A percentile compares a stretch with the other conserved stretches of the same genome.
These are phyloP conservation scores for Juglanconis oblonga DNA, from an alignment of 2,329 filamentous ascomycete species.

Conservation along the genomic window DNA sequence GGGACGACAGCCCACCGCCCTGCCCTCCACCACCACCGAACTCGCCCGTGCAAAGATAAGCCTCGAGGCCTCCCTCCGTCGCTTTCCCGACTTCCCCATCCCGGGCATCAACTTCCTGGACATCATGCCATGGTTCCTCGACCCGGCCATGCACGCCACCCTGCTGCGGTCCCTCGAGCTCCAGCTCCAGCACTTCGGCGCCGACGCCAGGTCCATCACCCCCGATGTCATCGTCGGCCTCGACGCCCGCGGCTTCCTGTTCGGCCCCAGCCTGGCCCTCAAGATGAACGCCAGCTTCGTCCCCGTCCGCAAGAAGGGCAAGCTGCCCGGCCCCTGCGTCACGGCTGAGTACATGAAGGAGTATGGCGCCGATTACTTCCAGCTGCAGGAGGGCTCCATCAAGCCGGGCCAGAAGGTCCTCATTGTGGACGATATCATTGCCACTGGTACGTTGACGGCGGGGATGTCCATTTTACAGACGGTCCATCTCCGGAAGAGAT, in stretches of 20 bases:
- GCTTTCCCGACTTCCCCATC: conserved; percentile 88
- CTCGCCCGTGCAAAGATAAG: conserved; percentile 67
- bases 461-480: background rate
- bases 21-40: conserved; percentile 61
- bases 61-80: conserved; percentile 71
- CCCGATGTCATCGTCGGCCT: conserved; percentile 92
- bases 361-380: conserved; percentile 92
- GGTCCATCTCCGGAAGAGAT: too few species aligned
- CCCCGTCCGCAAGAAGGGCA: conserved; percentile 91
- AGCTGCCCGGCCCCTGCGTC: conserved; percentile 85
- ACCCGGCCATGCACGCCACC: conserved; percentile 67
- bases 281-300: conserved; percentile 82
- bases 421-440: conserved; percentile 97
- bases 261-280: conserved; percentile 85
- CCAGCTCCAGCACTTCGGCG: conserved; percentile 60
- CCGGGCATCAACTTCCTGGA: conserved; percentile 96
- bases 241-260: conserved; percentile 92
- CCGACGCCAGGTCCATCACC: conserved; percentile 41
- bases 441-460: conserved; percentile 68
- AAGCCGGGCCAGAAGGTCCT: conserved; percentile 84
- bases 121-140: conserved; percentile 92
- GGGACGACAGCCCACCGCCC: conserved; percentile 61
- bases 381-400: conserved; percentile 88
- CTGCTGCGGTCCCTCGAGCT: conserved; percentile 84
- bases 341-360: conserved; percentile 91